Base-by-base conservation (phyloP, 2,329 filamentous ascomycete species). In the Fusarium temperatum region DNA sequence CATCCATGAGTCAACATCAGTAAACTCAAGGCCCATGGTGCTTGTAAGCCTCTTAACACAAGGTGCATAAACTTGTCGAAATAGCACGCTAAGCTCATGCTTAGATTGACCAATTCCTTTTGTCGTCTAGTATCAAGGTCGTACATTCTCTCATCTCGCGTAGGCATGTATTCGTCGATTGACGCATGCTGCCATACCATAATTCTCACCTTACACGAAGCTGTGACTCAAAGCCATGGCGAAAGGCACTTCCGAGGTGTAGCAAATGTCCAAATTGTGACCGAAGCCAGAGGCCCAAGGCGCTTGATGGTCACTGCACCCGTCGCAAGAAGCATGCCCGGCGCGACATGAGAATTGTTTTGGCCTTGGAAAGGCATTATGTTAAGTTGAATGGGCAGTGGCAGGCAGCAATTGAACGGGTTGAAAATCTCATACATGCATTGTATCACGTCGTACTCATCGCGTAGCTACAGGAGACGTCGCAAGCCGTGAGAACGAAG, bases 21-120 rank as follows among this genome's bases (percentile, higher is more conserved):
- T 35, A 24, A 8, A 51, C 17, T 14, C 15, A 32, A 50, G 22
- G 4, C 7, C 2, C 10, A 50, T n/a, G 28, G 22, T 13, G 5
- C 11, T 32, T 15, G 11, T 24, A 47, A 6, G 18, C 17, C 24
- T 18, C 8, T 26, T 12, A 2, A 14, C 11, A 7, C 17, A 4
- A 7, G 6, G 14, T 28, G 51, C 24, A 13, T 38, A 38, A 54
- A 39, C 10, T 8, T 10, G 4, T 10, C 35, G n/a, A 39, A 28
- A 28, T 14, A 9, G 14, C 2, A 11, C 2, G 5, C 24, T 28
- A 39, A 39, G 10, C 8, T 8, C 5, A n/a, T 18, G 4, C 35
- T n/a, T 8, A 17, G 3, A n/a, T 1, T n/a, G 22, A 13, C 35
- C 1, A n/a, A n/a, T 0, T 5, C 6, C 3, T 10, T 54, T n/a